Evolutionary conservation across 2,329 filamentous ascomycete species (phyloP), one percentile per base, ranked within the genome.

Genomic region (Cordyceps javanica): DNA sequence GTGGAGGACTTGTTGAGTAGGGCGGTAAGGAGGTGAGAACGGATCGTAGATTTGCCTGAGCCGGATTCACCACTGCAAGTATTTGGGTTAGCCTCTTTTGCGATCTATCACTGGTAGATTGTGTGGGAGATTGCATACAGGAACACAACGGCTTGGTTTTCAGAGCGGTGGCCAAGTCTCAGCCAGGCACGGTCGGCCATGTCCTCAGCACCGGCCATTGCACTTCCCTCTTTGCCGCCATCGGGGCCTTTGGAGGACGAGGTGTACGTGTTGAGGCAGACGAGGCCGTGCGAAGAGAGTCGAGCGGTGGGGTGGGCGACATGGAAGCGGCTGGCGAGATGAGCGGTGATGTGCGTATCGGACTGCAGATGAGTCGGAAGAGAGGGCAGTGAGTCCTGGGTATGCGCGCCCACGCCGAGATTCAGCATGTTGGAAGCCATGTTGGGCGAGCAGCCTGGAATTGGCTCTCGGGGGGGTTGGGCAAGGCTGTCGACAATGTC

Each of bases 261-360:
- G 11, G 90, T 93, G 72, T 96, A 97, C 21, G 92, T 99, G 77
- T 99, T 99, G 62, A 99, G 79, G 54, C 90, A 89, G 68, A 99
- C 88, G 65, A 97, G 81, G 50, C 88, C 94, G 70, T 97, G 92
- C 1, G 91, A 96, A 1, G 92, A 97, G 19, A 99, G 83, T 50
- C 85, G 85, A 55, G 94, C 91, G 0, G 92, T 96, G 10, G 94
- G 91, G 59, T 94, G 77, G 55, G 90, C 89, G 55, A 95, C 89
- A 75, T 99, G 94, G 73, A 96, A 99, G 55, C 93, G 91, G 71
- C 83, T 91, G 65, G 89, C 90, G 61, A 94, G 82, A 72, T 93
- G 90, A 54, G 88, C 88, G 3, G 89, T 94, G 64, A 93, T 77
- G 67, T 91, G 87, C 46, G 87, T 89, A 67, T 90, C 88, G 64